Conservation (phyloP, 257 asterid genomes). For the Solanum arcanum region DNA sequence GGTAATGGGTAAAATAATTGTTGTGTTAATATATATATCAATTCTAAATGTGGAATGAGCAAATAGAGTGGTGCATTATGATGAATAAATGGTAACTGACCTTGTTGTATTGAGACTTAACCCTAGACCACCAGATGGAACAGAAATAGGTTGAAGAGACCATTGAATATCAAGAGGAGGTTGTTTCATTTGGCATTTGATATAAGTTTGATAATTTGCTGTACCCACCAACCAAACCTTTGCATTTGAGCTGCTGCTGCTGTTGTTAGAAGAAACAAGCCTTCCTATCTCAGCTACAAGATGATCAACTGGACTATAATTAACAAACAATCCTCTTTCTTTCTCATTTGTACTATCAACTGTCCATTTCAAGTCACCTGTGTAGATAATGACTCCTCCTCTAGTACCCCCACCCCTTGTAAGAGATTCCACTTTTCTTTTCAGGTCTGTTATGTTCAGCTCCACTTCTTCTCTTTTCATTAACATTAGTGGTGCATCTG, state of each 20-base stretch:
- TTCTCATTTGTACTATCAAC: constrained; percentile 4
- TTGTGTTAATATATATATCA: background rate
- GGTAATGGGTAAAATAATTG: background rate
- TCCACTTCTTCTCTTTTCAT: constrained; percentile 68
- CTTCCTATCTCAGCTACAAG: constrained; percentile 50
- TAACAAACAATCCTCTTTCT: background rate
- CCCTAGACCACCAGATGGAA: constrained; percentile 60
- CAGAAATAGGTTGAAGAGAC: constrained; percentile 53
- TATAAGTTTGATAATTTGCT: constrained; percentile 61
- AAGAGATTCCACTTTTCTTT: constrained; percentile 47
- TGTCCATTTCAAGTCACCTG: constrained; percentile 72
- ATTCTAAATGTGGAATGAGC: no score
- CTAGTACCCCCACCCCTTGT: constrained; percentile 3
- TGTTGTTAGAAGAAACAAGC: constrained; percentile 17
- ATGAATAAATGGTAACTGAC: constrained; percentile 11
- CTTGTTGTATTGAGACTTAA: constrained; percentile 50
- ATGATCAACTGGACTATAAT: constrained; percentile 44
- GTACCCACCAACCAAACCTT: constrained; percentile 67
- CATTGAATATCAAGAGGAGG: constrained; percentile 63
- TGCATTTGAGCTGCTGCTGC: background rate
- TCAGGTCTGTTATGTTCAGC: constrained; percentile 39
- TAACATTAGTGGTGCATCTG: constrained; percentile 40
- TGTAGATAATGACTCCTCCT: constrained; percentile 39
- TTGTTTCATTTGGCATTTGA: constrained; percentile 56
- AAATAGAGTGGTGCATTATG: background rate